phyloP scores from a whole-genome alignment of 192 early-diverging fungal species.

The Bifiguratus adelaidae region DNA sequence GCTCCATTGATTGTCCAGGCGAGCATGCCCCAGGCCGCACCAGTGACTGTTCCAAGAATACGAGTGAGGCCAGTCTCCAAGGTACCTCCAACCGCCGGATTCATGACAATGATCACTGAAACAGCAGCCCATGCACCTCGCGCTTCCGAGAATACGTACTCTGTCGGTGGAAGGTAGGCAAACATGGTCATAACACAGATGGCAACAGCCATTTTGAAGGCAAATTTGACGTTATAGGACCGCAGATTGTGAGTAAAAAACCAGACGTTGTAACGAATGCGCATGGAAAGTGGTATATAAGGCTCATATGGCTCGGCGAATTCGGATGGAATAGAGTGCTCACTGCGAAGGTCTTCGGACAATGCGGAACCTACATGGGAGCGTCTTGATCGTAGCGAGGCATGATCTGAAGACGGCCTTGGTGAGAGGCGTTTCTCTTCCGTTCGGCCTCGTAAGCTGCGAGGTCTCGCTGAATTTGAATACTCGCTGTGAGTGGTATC shows the following conservation, averaged over 20 bases:
- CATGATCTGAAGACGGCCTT: too few species aligned
- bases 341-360: too few species aligned
- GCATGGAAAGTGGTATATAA: slow-evolving; percentile 6
- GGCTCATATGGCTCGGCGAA: neutral
- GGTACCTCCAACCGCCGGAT: slow-evolving; percentile 26
- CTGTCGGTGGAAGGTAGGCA: slow-evolving; percentile 24
- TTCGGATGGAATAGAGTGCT: too few species aligned
- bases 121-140: slow-evolving; percentile 39
- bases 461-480: too few species aligned
- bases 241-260: slow-evolving; percentile 15
- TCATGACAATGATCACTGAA: slow-evolving; percentile 25
- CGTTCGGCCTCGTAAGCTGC: slow-evolving; percentile 2
- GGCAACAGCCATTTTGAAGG: slow-evolving; percentile 35
- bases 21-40: slow-evolving; percentile 23
- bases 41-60: slow-evolving; percentile 31
- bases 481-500: too few species aligned
- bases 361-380: too few species aligned
- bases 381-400: too few species aligned
- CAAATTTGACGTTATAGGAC: slow-evolving; percentile 33
- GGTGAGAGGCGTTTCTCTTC: too few species aligned
- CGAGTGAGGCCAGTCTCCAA: slow-evolving; percentile 28
- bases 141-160: slow-evolving; percentile 7
- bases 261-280: slow-evolving; percentile 30
- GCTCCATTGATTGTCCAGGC: slow-evolving; percentile 11
- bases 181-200: slow-evolving; percentile 22